Base-by-base conservation (phyloP, 306 rosid genomes). In the Spatholobus suberectus region DNA sequence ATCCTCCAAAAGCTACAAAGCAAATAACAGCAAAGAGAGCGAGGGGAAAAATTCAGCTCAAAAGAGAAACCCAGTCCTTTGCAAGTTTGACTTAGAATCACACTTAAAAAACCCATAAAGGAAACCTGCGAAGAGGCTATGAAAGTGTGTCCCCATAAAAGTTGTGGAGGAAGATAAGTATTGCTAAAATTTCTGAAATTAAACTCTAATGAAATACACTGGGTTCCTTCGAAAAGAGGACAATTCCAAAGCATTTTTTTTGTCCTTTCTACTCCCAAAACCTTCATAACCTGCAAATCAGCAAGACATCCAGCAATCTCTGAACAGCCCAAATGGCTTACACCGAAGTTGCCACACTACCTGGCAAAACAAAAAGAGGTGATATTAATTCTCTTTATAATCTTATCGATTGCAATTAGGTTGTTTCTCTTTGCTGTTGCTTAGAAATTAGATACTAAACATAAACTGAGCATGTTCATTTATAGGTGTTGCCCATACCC, bases 371-470 rank as follows among this genome's bases (percentile, higher is more conserved):
- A 27, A 12, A 27, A 66, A 20, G 35, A 20, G 70, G 44, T 34
- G 66, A 63, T 52, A 11, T 21, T 73, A 65, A 41, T 71, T 70
- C 38, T 71, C 40, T 59, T 12, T 44, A 37, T 38, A 70, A 13
- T 68, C 17, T 54, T 59, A 23, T 46, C 52, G 52, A 57, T 44
- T 71, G 41, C 74, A 47, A 71, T 81, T 72, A 1, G 15, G 35
- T 73, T 35, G 74, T 81, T 73, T 61, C 14, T 76, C 81, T 73
- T 73, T 67, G 46, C 55, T 74, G 13, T 74, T 35, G 62, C 47
- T 55, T 66, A 51, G 32, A 78, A 63, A 67, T 44, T 51, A 79
- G 47, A 58, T 68, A 59, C 68, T 67, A 74, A 21, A 57, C 54
- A 74, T 70, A 24, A 70, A 49, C 7, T 20, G 3, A 75, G 71